These are phyloP conservation scores for Bacidia rubella DNA, from an alignment of 495 filamentous ascomycete genomes.

Conservation along the genomic window DNA sequence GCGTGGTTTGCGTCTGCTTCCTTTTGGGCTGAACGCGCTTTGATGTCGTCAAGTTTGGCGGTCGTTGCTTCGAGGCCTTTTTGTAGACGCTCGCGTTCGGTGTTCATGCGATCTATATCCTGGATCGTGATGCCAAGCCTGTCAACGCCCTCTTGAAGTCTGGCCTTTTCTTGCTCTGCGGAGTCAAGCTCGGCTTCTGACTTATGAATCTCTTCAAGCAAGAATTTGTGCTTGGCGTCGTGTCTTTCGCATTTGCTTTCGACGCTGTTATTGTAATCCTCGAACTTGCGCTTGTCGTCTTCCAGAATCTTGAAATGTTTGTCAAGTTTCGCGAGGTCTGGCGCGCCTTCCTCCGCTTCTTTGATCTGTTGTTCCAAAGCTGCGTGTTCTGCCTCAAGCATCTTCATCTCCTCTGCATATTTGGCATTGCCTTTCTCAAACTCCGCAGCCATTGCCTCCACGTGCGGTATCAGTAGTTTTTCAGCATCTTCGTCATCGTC, in stretches of 20 bases:
- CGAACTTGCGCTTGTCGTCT: conserved; percentile 82
- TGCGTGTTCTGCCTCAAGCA: conserved; percentile 72
- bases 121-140: conserved; percentile 85
- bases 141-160: conserved; percentile 73
- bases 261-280: conserved; percentile 73
- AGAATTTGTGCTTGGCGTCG: conserved; percentile 55
- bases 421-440: conserved; percentile 72
- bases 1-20: conserved; percentile 69
- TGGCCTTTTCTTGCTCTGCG: conserved; percentile 64
- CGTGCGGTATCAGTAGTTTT: conserved; percentile 59
- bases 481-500: conserved; percentile 75
- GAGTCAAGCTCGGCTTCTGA: conserved; percentile 61
- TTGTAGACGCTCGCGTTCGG: conserved; percentile 80
- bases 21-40: conserved; percentile 66
- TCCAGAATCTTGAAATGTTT: conserved; percentile 77
- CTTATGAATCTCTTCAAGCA: conserved; percentile 69
- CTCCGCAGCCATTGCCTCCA: conserved; percentile 79
- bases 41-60: conserved; percentile 64
- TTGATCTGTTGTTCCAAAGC: conserved; percentile 70
- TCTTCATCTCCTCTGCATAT: conserved; percentile 66
- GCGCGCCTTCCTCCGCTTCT: conserved; percentile 68
- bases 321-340: conserved; percentile 69
- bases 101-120: conserved; percentile 97
- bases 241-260: conserved; percentile 73
- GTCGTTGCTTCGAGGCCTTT: conserved; percentile 66